Evolutionary conservation across 2,329 filamentous ascomycete species (phyloP).

Genomic region (Fusarium goolgardi): DNA sequence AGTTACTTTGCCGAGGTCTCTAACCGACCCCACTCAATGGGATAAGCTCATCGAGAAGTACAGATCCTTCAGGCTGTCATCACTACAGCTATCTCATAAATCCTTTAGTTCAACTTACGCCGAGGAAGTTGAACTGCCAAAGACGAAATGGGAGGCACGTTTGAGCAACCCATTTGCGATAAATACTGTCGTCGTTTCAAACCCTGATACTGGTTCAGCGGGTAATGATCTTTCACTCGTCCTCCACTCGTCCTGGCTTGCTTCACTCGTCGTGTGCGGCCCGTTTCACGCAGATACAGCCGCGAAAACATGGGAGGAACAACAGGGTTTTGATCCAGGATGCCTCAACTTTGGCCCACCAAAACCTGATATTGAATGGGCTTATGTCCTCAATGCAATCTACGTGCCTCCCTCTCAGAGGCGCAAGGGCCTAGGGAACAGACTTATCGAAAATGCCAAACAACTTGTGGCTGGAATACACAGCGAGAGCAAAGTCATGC

Average conservation of each 20-base stretch:
- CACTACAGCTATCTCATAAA: constrained; percentile 24
- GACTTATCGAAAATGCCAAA: constrained; percentile 20
- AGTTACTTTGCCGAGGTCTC: not conserved
- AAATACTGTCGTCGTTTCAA: not conserved
- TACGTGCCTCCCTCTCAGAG: constrained; percentile 26
- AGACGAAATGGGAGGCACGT: constrained; percentile 10
- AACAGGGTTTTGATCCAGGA: not conserved
- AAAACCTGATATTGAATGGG: not conserved
- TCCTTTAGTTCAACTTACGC: constrained; percentile 28
- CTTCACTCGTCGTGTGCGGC: constrained; percentile 20
- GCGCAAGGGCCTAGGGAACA: constrained; percentile 19
- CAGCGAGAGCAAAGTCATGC: not conserved
- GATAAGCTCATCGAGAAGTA: constrained; percentile 7
- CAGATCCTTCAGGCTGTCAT: constrained; percentile 23
- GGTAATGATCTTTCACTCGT: not conserved
- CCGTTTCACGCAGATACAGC: constrained; percentile 14
- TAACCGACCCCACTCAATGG: constrained; percentile 5
- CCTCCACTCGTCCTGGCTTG: constrained; percentile 23
- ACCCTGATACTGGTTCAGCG: not conserved
- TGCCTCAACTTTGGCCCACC: not conserved
- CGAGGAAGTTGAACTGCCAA: constrained; percentile 2
- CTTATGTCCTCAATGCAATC: constrained; percentile 28
- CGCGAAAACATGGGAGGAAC: not conserved
- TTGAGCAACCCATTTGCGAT: constrained; percentile 13
- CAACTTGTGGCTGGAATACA: not conserved